phyloP scores from a whole-genome alignment of 106 monocot species.

The Amphibolis antarctica region DNA sequence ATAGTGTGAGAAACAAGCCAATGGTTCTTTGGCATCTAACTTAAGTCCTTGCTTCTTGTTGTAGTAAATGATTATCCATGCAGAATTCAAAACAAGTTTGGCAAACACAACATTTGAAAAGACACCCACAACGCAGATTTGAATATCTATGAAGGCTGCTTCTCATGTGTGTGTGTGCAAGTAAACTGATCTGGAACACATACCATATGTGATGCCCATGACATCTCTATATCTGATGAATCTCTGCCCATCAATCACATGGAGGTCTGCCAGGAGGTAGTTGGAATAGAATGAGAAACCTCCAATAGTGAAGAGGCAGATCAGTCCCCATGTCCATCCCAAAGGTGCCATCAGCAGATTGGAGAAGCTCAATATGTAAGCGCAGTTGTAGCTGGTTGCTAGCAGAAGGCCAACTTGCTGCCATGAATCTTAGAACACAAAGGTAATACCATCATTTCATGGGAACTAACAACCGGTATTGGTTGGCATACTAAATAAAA shows the following conservation, averaged over 20 bases:
- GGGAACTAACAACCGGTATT: not conserved
- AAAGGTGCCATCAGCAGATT: constrained; percentile 48
- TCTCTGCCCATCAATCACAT: constrained; percentile 27
- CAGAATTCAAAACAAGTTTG: no score
- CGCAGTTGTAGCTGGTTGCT: constrained; percentile 40
- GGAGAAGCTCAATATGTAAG: constrained; percentile 53
- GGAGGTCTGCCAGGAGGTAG: constrained; percentile 44
- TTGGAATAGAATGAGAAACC: constrained; percentile 37
- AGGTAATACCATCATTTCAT: not conserved
- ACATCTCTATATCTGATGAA: constrained; percentile 55
- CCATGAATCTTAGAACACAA: constrained; percentile 34
- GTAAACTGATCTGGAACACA: not conserved
- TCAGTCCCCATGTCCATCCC: constrained; percentile 40
- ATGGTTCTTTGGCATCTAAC: no score
- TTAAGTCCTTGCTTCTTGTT: no score
- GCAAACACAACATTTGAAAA: no score
- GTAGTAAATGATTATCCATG: no score
- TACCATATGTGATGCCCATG: constrained; percentile 45
- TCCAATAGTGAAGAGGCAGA: constrained; percentile 23
- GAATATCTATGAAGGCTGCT: not conserved
- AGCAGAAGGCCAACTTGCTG: constrained; percentile 41
- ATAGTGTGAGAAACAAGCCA: no score
- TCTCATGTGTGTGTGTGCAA: not conserved
- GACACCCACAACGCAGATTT: no score
- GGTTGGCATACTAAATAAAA: not conserved